A percentile compares a stretch with the other conserved stretches of the same genome.
Conservation (phyloP, 1,284 basidiomycete genomes). For the Pseudomicrostroma phylloplanum region DNA sequence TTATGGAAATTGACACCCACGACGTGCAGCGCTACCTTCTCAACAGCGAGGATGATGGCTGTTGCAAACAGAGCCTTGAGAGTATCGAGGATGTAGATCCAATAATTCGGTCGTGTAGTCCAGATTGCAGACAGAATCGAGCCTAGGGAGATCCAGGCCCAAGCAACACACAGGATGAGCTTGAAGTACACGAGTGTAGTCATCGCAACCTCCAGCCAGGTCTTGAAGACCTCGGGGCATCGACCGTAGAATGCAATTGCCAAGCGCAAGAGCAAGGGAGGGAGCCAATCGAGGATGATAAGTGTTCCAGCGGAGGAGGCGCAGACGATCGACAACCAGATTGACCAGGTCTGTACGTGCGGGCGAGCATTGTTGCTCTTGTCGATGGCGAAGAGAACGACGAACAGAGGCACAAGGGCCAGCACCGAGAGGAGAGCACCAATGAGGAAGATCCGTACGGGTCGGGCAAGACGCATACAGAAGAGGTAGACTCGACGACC, state of each 20-base stretch:
- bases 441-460: conserved; percentile 36
- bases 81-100: conserved; percentile 28
- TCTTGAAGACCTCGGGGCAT: conserved; percentile 38
- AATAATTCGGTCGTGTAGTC: conserved; percentile 27
- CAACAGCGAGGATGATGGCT: conserved; percentile 33
- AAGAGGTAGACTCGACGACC: conserved; percentile 36
- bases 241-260: conserved; percentile 40
- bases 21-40: conserved; percentile 37
- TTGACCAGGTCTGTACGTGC: conserved; percentile 38
- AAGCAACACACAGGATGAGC: conserved; percentile 42
- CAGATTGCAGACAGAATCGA: conserved; percentile 34
- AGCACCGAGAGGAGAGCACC: conserved; percentile 39
- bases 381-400: conserved; percentile 35
- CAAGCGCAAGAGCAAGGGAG: conserved; percentile 27
- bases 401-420: conserved; percentile 34
- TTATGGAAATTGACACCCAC: conserved; percentile 48
- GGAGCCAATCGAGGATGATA: conserved; percentile 37
- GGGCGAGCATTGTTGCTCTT: conserved; percentile 20
- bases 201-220: conserved; percentile 38
- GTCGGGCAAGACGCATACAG: conserved; percentile 37
- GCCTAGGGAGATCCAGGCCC: conserved; percentile 48
- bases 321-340: conserved; percentile 47
- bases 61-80: conserved; percentile 40
- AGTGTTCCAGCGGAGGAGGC: conserved; percentile 42
- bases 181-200: conserved; percentile 38